These are phyloP conservation scores for Hypomontagnella monticulosa DNA, from an alignment of 495 filamentous ascomycete species.

Conservation along the genomic window DNA sequence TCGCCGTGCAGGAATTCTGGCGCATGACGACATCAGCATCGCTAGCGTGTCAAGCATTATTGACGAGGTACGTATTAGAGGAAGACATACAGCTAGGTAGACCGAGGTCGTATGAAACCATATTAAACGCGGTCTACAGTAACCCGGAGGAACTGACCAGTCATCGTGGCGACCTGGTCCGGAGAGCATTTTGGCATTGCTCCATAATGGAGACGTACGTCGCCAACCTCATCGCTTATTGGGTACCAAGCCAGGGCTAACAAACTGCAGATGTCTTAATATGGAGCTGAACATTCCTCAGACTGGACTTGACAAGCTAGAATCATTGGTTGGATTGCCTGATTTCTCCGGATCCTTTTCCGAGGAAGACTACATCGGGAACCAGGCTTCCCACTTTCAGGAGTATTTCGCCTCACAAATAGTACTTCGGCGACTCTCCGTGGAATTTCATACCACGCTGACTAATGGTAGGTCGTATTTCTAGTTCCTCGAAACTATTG, in stretches of 20 bases:
- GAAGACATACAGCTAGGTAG: not conserved
- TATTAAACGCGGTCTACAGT: conserved; percentile 43
- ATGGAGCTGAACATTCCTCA: conserved; percentile 65
- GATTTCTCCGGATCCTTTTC: conserved; percentile 58
- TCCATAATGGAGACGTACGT: conserved; percentile 66
- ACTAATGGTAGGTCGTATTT: conserved; percentile 54
- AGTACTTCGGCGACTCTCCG: conserved; percentile 62
- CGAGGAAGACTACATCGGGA: conserved; percentile 58
- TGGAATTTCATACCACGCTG: conserved; percentile 59
- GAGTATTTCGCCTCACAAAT: conserved; percentile 68
- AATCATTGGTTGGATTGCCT: conserved; percentile 61
- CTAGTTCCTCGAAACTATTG: not conserved
- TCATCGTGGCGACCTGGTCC: conserved; percentile 59
- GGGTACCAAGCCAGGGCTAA: conserved; percentile 4
- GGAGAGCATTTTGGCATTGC: conserved; percentile 67
- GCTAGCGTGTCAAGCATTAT: conserved; percentile 60
- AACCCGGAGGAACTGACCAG: conserved; percentile 59
- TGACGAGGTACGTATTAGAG: conserved; percentile 54
- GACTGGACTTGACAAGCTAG: conserved; percentile 62
- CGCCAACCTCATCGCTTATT: not conserved
- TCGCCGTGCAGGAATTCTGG: conserved; percentile 64
- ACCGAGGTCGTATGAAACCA: not conserved
- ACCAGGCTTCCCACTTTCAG: conserved; percentile 61
- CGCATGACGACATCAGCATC: conserved; percentile 63
- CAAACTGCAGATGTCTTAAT: conserved; percentile 54